These are phyloP conservation scores for Myrica gale DNA, from an alignment of 306 rosid species.

Conservation along the genomic window DNA sequence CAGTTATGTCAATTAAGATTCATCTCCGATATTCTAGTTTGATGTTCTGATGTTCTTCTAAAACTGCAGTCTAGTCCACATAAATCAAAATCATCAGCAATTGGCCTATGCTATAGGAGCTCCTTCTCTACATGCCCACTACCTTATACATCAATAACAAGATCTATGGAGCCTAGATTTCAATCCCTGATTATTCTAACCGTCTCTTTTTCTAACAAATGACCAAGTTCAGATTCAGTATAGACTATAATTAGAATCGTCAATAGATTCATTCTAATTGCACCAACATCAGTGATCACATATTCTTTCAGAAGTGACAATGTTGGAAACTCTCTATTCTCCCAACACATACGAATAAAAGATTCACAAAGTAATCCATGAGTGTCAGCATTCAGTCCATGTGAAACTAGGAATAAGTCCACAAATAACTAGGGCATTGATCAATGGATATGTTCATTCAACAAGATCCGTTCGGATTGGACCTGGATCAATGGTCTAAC, in stretches of 20 bases:
- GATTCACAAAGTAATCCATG: no score
- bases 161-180: not conserved
- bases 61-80: not conserved
- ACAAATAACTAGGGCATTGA: no score
- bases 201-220: not conserved
- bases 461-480: no score
- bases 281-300: not conserved
- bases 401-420: no score
- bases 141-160: not conserved
- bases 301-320: not conserved
- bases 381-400: no score
- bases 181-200: not conserved
- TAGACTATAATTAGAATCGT: not conserved
- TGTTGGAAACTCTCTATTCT: no score
- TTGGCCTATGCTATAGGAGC: not conserved
- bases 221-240: not conserved
- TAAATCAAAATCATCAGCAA: no score
- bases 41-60: no score
- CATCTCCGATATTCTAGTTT: not conserved
- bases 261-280: not conserved
- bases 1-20: not conserved
- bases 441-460: no score
- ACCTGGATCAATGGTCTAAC: no score
- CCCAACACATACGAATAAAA: no score
- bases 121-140: not conserved